Base-by-base conservation (phyloP, 176 grass and related monocot genomes). In the Urochloa ruziziensis region DNA sequence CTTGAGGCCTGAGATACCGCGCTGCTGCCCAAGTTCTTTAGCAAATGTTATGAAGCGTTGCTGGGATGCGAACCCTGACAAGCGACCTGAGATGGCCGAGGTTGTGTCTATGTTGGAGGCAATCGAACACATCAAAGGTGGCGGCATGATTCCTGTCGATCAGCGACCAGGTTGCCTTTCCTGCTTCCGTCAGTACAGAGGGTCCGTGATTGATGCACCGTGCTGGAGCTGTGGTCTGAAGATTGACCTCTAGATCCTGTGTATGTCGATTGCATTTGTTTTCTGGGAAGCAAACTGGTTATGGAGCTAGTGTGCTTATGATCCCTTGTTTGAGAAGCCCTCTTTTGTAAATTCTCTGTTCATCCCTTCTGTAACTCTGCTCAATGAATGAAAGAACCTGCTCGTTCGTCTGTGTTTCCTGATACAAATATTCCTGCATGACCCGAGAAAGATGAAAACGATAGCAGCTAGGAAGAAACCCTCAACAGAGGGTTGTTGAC, bases 1-100 rank as follows among this genome's bases (percentile, higher is more conserved):
- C 60, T 82, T 98, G 85, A 93, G 96, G 87, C 96, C 96, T 10
- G 96, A 95, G 73, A 96, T 98, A 75, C 96, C 96, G 1, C 89
- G 96, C 54, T 98, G 96, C 76, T 98, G 96, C 33, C 96, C 96
- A 18, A 98, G 80, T 73, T 85, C 96, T 16, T 74, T 98, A 9
- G 86, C 87, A 16, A 92, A 90, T 24, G 89, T 98, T 68, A 98
- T 95, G 96, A 98, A 92, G 37, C 88, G 87, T 2, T 98, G 96
- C 77, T 98, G 96, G 93, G 96, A 98, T 27, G 96, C 91, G 0
- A 95, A 87, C 83, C 85, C 96, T 0, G 93, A 95, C 85, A 95
- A 82, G 87, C 80, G 93, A 10, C 96, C 96, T 2, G 91, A 98
- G 77, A 98, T 98, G 96, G 71, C 89, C 3, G 93, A 90, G 44